A percentile compares a stretch with the other conserved stretches of the same genome.
Evolutionary conservation across 805 yeast species (phyloP).

Genomic region (Hemisphaericaspora nanyangensis): DNA sequence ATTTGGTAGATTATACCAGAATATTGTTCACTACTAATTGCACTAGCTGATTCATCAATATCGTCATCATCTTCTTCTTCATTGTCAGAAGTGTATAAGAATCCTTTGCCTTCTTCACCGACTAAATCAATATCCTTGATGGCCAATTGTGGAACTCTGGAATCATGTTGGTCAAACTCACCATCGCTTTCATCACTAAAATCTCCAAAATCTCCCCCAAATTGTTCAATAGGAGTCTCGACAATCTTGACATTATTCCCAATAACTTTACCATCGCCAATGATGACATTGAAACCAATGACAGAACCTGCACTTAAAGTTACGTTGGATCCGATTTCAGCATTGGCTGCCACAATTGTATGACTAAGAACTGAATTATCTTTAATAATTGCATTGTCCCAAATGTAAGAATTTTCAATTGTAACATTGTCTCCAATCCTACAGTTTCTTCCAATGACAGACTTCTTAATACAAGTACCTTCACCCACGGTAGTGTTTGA

Average conservation of each 20-base stretch:
- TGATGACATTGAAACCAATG: conserved; percentile 68
- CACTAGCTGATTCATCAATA: conserved; percentile 29
- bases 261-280: conserved; percentile 52
- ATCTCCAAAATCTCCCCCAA: conserved; percentile 21
- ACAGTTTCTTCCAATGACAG: conserved; percentile 85
- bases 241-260: conserved; percentile 51
- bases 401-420: conserved; percentile 74
- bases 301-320: conserved; percentile 66
- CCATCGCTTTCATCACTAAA: conserved; percentile 26
- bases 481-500: conserved; percentile 73
- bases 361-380: conserved; percentile 57
- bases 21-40: conserved; percentile 24
- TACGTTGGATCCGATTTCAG: conserved; percentile 51
- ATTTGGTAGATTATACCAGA: conserved; percentile 46
- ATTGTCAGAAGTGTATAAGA: conserved; percentile 44
- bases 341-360: conserved; percentile 68
- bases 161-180: conserved; percentile 10
- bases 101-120: conserved; percentile 52
- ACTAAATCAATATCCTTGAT: conserved; percentile 41
- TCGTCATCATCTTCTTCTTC: conserved; percentile 36
- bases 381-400: conserved; percentile 77
- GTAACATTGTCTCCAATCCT: conserved; percentile 73
- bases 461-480: conserved; percentile 57
- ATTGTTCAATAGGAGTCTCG: conserved; percentile 39
- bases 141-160: conserved; percentile 18